Evolutionary conservation across 495 filamentous ascomycete species (phyloP).

Genomic region (Annulohypoxylon nitens): DNA sequence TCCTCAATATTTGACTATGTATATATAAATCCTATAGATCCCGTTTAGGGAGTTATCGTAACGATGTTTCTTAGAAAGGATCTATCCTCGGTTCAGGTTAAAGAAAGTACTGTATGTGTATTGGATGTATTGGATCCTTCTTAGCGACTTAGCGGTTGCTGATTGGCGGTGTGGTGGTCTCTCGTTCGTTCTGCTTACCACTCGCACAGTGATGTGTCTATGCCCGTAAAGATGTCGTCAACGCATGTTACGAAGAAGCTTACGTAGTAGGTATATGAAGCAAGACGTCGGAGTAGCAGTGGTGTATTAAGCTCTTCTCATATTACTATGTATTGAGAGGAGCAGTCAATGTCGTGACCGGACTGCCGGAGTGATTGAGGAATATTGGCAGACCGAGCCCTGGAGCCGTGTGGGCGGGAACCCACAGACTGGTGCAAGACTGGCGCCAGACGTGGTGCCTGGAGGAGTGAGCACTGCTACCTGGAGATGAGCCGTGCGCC

Average conservation of each 20-base stretch:
- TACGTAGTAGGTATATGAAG: background rate
- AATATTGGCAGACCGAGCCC: conserved; percentile 8
- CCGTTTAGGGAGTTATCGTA: conserved; percentile 5
- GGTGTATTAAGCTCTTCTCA: background rate
- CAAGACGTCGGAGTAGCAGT: background rate
- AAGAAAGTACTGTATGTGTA: background rate
- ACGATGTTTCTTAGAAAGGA: conserved; percentile 10
- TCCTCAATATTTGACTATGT: conserved; percentile 12
- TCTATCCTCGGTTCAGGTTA: conserved; percentile 14
- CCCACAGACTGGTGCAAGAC: background rate
- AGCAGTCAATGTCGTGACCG: conserved; percentile 3
- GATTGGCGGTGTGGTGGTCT: conserved; percentile 24
- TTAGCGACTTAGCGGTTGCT: conserved; percentile 7
- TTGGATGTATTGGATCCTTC: conserved; percentile 3
- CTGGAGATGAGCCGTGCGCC: conserved; percentile 38
- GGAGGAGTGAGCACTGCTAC: conserved; percentile 10
- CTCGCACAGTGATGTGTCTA: conserved; percentile 22
- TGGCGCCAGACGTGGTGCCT: background rate
- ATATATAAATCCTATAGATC: conserved; percentile 3
- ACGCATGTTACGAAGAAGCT: background rate
- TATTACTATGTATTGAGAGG: background rate
- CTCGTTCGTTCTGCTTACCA: conserved; percentile 7
- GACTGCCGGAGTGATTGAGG: conserved; percentile 2
- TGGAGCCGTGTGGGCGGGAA: conserved; percentile 2
- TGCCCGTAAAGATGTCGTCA: background rate